These are phyloP conservation scores for Gaeumannomyces sp. DNA, from an alignment of 2,329 filamentous ascomycete genomes.

Conservation along the genomic window DNA sequence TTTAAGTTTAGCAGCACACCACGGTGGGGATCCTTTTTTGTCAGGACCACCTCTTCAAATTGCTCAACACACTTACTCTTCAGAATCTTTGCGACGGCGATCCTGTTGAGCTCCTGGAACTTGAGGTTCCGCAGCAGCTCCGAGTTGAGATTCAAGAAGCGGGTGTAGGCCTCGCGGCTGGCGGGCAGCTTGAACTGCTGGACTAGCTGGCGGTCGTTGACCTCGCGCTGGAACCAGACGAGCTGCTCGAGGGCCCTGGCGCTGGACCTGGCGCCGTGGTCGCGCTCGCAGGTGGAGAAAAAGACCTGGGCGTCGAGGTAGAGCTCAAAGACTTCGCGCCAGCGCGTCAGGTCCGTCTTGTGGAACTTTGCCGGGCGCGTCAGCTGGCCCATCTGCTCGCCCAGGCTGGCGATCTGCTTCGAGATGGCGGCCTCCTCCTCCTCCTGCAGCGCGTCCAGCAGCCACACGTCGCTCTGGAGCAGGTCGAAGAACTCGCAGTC, in stretches of 20 bases:
- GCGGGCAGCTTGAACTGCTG: conserved; percentile 59
- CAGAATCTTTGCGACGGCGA: conserved; percentile 73
- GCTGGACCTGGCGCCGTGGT: conserved; percentile 62
- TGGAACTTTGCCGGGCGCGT: conserved; percentile 57
- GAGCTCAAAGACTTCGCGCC: conserved; percentile 76
- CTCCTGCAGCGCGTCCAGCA: conserved; percentile 61
- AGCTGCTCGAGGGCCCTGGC: conserved; percentile 61
- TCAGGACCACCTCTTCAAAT: no score
- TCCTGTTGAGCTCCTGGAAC: conserved; percentile 78
- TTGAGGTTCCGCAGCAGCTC: conserved; percentile 72
- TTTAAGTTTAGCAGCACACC: no score
- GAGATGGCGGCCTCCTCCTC: conserved; percentile 60
- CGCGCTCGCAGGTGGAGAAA: conserved; percentile 69
- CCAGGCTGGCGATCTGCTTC: conserved; percentile 56
- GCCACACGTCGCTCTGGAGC: conserved; percentile 63
- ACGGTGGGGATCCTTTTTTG: no score
- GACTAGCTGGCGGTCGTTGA: conserved; percentile 53
- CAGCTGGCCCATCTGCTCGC: conserved; percentile 56
- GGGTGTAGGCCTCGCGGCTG: conserved; percentile 57
- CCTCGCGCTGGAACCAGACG: conserved; percentile 64
- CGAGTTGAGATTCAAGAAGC: conserved; percentile 67
- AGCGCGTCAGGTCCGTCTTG: conserved; percentile 63
- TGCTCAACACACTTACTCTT: no score
- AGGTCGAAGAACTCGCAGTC: conserved; percentile 76
- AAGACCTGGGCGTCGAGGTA: conserved; percentile 78